These are phyloP conservation scores for Psilocybe cyanescens DNA, from an alignment of 768 basidiomycete species.

Conservation along the genomic window DNA sequence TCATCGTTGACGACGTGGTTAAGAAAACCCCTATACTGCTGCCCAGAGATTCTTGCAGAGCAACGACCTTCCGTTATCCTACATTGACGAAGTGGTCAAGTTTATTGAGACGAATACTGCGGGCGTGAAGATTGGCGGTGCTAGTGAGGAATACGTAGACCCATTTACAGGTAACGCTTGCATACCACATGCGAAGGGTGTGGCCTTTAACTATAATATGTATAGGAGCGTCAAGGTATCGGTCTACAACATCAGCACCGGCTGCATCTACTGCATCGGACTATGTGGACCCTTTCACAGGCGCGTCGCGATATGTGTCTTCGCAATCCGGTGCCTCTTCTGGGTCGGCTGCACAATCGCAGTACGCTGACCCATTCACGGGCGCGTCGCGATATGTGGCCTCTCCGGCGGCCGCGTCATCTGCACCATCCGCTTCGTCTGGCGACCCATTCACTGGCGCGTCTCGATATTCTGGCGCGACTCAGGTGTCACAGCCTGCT, in stretches of 20 bases:
- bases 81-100: slow-evolving; percentile 87
- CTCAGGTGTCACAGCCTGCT: slow-evolving; percentile 18
- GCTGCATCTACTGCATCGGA: slow-evolving; percentile 26
- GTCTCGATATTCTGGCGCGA: slow-evolving; percentile 57
- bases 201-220: neutral
- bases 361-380: slow-evolving; percentile 72
- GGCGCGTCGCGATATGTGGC: slow-evolving; percentile 67
- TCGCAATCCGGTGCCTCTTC: slow-evolving; percentile 31
- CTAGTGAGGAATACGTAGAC: slow-evolving; percentile 71
- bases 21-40: slow-evolving; percentile 90
- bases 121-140: slow-evolving; percentile 70
- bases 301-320: slow-evolving; percentile 65
- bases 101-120: slow-evolving; percentile 94
- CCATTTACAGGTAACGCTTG: slow-evolving; percentile 79
- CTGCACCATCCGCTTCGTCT: slow-evolving; percentile 48
- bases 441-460: slow-evolving; percentile 73
- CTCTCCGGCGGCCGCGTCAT: slow-evolving; percentile 35
- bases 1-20: neutral
- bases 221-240: neutral
- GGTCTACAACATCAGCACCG: neutral
- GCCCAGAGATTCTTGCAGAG: slow-evolving; percentile 86
- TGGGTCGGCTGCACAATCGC: slow-evolving; percentile 31
- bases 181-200: neutral
- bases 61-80: slow-evolving; percentile 82
- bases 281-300: slow-evolving; percentile 74